Conservation (phyloP, 495 filamentous ascomycete genomes). For the Aspergillus ellipticus region DNA sequence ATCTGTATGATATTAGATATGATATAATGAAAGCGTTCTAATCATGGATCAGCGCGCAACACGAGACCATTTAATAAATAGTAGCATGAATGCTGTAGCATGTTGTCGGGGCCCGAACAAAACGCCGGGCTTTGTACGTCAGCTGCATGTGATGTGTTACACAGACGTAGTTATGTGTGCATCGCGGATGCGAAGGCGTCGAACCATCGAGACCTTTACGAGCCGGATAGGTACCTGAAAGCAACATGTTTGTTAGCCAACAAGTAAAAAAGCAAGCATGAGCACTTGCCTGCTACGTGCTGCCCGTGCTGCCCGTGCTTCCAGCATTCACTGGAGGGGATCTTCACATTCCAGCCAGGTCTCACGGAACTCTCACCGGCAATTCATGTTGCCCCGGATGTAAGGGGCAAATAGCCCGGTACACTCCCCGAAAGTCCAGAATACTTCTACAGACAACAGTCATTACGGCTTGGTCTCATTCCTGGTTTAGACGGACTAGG, state of each 20-base stretch:
- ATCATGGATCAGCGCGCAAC: not conserved
- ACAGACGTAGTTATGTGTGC: not conserved
- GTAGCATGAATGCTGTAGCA: not conserved
- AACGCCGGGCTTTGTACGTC: not conserved
- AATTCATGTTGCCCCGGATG: not conserved
- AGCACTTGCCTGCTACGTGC: too few relatives aligned
- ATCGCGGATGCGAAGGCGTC: not conserved
- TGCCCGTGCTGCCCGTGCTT: not conserved
- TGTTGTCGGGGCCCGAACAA: not conserved
- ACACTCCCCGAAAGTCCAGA: not conserved
- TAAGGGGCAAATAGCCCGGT: not conserved
- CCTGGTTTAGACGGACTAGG: not conserved
- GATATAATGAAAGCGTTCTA: constrained; percentile 5
- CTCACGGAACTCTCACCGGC: not conserved
- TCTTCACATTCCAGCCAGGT: constrained; percentile 12
- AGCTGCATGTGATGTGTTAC: constrained; percentile 7
- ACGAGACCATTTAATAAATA: not conserved
- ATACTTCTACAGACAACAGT: not conserved
- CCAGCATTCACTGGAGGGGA: not conserved
- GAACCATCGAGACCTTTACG: not conserved
- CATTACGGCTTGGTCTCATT: not conserved
- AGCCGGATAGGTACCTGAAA: not conserved
- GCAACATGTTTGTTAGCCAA: not conserved
- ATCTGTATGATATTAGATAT: not conserved
- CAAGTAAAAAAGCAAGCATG: too few relatives aligned